These are phyloP conservation scores for Phaffia tasmanica DNA, from an alignment of 768 basidiomycete species.

Conservation along the genomic window DNA sequence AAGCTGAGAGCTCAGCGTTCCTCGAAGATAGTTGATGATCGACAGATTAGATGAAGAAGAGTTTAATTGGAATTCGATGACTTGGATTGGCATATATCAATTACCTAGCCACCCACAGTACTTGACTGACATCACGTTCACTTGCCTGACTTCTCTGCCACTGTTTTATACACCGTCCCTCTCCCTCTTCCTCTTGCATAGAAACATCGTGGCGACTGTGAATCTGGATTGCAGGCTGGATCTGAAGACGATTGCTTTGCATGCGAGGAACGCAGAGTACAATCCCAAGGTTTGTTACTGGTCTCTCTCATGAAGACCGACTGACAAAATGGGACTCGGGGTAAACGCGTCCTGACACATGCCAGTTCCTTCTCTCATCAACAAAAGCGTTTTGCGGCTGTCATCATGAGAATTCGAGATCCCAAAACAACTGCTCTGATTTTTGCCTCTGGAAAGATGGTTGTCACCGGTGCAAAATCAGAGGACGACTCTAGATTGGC, in stretches of 20 bases:
- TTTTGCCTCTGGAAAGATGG: conserved; percentile 99
- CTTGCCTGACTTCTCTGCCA: conserved; percentile 5
- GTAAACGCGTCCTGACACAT: conserved; percentile 7
- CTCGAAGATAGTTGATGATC: neutral
- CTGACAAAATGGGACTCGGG: too few species aligned
- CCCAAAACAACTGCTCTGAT: conserved; percentile 99
- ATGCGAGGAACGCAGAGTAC: conserved; percentile 97
- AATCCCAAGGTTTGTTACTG: conserved; percentile 89
- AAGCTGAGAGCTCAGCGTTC: neutral
- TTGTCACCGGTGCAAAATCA: conserved; percentile 97
- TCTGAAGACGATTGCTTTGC: conserved; percentile 94
- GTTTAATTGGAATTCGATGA: neutral
- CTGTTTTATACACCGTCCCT: conserved; percentile 6
- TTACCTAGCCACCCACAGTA: neutral
- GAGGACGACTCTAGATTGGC: conserved; percentile 95
- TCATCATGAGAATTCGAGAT: conserved; percentile 99
- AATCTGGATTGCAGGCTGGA: conserved; percentile 94
- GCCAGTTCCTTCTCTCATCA: neutral
- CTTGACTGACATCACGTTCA: neutral
- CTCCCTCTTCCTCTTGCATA: conserved; percentile 25
- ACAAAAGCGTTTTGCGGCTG: conserved; percentile 95
- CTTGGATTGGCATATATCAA: neutral
- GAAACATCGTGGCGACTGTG: conserved; percentile 96
- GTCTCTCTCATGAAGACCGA: conserved; percentile 4
- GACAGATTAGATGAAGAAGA: neutral